Percentiles rank a stretch among this genome's conserved stretches.
Conservation (phyloP, 306 rosid species). For the Fragaria vesca region DNA sequence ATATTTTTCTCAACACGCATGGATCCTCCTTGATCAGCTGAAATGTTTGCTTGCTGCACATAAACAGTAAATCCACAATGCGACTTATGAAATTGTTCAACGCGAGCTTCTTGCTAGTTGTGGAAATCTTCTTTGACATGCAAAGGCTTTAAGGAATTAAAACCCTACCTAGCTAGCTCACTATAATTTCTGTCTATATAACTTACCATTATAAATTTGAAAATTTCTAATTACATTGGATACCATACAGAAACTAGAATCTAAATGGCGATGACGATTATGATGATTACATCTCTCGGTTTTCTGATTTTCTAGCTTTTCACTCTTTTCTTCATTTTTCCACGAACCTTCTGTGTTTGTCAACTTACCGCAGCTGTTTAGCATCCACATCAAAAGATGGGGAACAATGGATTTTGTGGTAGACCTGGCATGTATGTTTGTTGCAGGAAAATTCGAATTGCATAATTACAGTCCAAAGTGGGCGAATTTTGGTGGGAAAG, state of each 20-base stretch:
- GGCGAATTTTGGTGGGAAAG: constrained; percentile 27
- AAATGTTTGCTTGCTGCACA: no score
- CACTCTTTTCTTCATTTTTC: neutral
- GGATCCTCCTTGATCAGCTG: neutral
- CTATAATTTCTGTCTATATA: neutral
- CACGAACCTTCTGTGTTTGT: constrained; percentile 48
- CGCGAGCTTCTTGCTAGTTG: no score
- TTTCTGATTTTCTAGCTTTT: constrained; percentile 11
- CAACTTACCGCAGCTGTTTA: constrained; percentile 24
- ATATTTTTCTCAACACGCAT: neutral
- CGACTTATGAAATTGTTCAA: neutral
- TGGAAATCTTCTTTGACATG: no score
- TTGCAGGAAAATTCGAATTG: constrained; percentile 26
- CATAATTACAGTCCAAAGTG: constrained; percentile 4
- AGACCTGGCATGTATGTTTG: constrained; percentile 4
- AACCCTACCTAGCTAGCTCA: no score
- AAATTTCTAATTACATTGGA: constrained; percentile 11
- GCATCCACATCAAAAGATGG: constrained; percentile 33
- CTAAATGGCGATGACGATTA: neutral
- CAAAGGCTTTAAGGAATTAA: no score
- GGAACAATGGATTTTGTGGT: constrained; percentile 34
- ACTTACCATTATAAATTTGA: neutral
- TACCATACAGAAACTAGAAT: neutral
- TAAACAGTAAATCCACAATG: no score
- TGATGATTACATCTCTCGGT: constrained; percentile 1